A percentile compares a stretch with the other conserved stretches of the same genome.
phyloP scores from a whole-genome alignment of 2,329 filamentous ascomycete genomes.

The Botryotinia calthae region DNA sequence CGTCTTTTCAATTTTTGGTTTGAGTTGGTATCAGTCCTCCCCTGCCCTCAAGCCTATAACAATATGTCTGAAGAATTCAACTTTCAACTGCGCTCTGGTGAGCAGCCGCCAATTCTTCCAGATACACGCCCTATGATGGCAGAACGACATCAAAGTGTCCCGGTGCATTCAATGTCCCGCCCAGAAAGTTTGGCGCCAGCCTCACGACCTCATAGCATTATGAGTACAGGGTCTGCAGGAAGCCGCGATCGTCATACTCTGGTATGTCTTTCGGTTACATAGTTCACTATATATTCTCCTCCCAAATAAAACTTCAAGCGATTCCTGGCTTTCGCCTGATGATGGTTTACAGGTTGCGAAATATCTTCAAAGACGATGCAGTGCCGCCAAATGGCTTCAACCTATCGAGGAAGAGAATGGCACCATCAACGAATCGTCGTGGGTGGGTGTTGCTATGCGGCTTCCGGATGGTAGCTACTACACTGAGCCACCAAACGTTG shows the following conservation, averaged over 20 bases:
- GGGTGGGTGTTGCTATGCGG: constrained; percentile 26
- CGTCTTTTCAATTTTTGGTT: not conserved
- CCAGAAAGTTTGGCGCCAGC: constrained; percentile 7
- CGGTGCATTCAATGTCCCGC: not conserved
- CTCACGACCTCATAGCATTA: constrained; percentile 21
- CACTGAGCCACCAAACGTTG: constrained; percentile 24
- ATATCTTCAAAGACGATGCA: constrained; percentile 25
- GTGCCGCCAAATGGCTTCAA: constrained; percentile 26
- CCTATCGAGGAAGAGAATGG: constrained; percentile 23
- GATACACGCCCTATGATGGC: constrained; percentile 20
- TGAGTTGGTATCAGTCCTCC: not conserved
- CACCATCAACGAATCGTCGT: constrained; percentile 19
- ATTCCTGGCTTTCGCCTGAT: not conserved
- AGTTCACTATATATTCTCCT: not conserved
- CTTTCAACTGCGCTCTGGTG: constrained; percentile 13
- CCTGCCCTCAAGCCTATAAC: not conserved
- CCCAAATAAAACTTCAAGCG: not conserved
- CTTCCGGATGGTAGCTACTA: constrained; percentile 26
- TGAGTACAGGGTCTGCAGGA: constrained; percentile 23
- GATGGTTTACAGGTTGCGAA: constrained; percentile 23
- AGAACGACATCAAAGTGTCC: constrained; percentile 21
- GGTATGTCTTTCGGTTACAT: constrained; percentile 20
- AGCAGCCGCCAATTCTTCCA: not conserved
- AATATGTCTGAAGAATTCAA: constrained; percentile 18
- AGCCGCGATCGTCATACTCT: constrained; percentile 23